Percentiles rank a stretch among this genome's conserved stretches.
phyloP scores from a whole-genome alignment of 2,329 filamentous ascomycete species.

The Massarina eburnea region DNA sequence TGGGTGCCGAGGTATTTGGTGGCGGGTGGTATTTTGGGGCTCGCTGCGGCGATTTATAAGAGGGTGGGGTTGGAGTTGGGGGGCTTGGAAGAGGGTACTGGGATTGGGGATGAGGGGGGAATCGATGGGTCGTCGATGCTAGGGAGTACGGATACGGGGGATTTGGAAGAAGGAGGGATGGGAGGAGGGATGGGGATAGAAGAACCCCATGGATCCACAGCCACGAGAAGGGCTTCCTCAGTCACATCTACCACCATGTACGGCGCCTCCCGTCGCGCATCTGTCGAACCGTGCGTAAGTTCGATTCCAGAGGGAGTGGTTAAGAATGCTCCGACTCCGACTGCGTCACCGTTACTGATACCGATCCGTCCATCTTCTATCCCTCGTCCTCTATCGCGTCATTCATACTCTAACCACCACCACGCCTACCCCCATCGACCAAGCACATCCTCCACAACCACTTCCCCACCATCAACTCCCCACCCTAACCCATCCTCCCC shows the following conservation, averaged over 20 bases:
- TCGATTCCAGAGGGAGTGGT: neutral
- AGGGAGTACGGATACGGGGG: conserved; percentile 6
- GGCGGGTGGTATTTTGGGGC: conserved; percentile 62
- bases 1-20: conserved; percentile 77
- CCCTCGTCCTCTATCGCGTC: neutral
- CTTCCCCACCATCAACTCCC: neutral
- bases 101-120: too few relatives aligned
- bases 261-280: conserved; percentile 4
- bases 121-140: conserved; percentile 4
- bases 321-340: too few relatives aligned
- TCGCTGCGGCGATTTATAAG: conserved; percentile 70
- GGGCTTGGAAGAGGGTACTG: too few relatives aligned
- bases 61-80: conserved; percentile 58
- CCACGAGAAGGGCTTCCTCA: conserved; percentile 10
- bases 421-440: neutral
- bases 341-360: neutral
- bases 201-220: conserved; percentile 7
- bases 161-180: neutral
- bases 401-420: neutral
- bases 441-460: neutral
- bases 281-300: conserved; percentile 3
- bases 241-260: conserved; percentile 4
- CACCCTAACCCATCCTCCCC: conserved; percentile 5
- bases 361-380: neutral
- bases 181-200: conserved; percentile 2